A percentile compares a stretch with the other conserved stretches of the same genome.
Evolutionary conservation across 2,329 filamentous ascomycete genomes (phyloP).

Genomic region (Penicillium sp.): DNA sequence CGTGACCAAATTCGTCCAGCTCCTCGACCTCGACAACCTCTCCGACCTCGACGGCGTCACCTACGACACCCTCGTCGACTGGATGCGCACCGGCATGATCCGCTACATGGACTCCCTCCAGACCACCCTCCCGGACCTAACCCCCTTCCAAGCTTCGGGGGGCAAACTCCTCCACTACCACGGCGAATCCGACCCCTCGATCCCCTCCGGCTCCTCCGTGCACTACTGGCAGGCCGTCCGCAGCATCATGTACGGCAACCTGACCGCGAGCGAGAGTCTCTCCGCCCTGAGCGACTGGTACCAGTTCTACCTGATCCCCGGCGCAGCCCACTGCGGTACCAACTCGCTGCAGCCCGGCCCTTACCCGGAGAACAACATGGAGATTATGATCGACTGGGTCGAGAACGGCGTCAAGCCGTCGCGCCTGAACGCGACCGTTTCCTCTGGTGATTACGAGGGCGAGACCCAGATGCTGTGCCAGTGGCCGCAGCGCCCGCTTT

Average conservation of each 20-base stretch:
- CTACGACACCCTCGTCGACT: conserved; percentile 61
- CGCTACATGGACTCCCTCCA: conserved; percentile 58
- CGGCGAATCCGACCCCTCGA: conserved; percentile 59
- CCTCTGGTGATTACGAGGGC: conserved; percentile 35
- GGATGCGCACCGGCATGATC: conserved; percentile 57
- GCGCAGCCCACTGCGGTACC: conserved; percentile 57
- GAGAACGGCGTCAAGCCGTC: conserved; percentile 54
- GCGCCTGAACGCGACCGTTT: conserved; percentile 49
- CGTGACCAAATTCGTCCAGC: conserved; percentile 36
- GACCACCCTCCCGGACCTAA: conserved; percentile 60
- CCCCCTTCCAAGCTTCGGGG: conserved; percentile 53
- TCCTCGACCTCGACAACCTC: conserved; percentile 45
- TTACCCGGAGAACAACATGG: conserved; percentile 53
- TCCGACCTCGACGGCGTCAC: conserved; percentile 53
- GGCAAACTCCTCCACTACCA: conserved; percentile 65
- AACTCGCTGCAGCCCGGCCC: conserved; percentile 54
- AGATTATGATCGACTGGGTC: conserved; percentile 58
- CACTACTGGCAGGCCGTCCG: conserved; percentile 62
- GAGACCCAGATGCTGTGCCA: conserved; percentile 42
- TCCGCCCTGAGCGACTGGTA: conserved; percentile 58
- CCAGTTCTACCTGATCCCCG: conserved; percentile 59
- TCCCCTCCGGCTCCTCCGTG: conserved; percentile 60
- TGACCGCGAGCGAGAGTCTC: conserved; percentile 43
- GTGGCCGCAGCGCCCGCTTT: conserved; percentile 40
- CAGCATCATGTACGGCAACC: conserved; percentile 53